A percentile compares a stretch with the other conserved stretches of the same genome.
phyloP scores from a whole-genome alignment of 257 asterid genomes.

The Leptodermis oblonga region DNA sequence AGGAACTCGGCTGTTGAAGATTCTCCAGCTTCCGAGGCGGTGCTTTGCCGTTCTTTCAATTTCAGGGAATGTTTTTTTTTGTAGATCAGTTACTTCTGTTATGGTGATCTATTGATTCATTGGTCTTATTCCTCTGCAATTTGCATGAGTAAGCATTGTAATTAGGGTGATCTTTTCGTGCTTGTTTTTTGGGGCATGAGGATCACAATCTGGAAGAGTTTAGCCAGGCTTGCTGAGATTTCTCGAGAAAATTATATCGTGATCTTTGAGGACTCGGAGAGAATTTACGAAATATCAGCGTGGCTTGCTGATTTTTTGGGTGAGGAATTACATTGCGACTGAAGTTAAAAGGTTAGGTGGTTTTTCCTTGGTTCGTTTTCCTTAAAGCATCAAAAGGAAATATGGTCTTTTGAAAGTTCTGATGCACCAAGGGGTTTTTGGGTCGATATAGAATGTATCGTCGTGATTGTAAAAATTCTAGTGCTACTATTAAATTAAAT shows the following conservation, averaged over 20 bases:
- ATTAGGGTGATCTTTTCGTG: constrained; percentile 7
- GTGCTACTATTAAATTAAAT: too few relatives aligned
- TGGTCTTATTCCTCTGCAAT: background rate
- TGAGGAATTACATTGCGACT: background rate
- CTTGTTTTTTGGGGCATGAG: constrained; percentile 15
- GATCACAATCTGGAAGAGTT: background rate
- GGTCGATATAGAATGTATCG: too few relatives aligned
- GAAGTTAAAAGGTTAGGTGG: background rate
- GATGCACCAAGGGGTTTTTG: too few relatives aligned
- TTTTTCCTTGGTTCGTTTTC: background rate
- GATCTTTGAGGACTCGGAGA: background rate
- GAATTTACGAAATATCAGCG: background rate
- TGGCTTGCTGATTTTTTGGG: background rate
- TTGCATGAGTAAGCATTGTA: background rate
- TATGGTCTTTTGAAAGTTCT: background rate
- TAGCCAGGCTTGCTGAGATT: background rate
- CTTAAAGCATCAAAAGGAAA: background rate
- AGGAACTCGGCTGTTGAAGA: constrained; percentile 12
- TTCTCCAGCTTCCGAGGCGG: background rate
- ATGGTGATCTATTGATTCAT: constrained; percentile 4
- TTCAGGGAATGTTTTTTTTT: background rate
- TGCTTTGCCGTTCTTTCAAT: background rate
- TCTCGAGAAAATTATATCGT: background rate
- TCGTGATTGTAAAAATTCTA: too few relatives aligned
- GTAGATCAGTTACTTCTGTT: background rate